Base-by-base conservation (phyloP, 306 rosid species). In the Fragaria nilgerrensis region DNA sequence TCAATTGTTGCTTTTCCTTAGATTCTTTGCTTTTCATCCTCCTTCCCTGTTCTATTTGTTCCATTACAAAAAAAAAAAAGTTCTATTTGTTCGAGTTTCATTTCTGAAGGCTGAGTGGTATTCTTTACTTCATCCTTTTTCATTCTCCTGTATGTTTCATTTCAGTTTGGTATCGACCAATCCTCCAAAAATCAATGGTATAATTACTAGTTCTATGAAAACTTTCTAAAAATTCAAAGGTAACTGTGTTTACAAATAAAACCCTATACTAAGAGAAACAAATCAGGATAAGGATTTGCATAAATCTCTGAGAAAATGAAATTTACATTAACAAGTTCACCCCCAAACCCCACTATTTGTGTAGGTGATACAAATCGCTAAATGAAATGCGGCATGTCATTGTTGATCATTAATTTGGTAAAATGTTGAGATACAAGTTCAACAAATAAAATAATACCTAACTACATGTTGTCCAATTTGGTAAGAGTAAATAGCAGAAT, bases 361-460 rank as follows among this genome's bases (percentile, higher is more conserved):
- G 78, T 19, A 12, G 71, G 47, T 39, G 74, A 77, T 68, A 69
- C 75, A 75, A 70, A 65, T 22, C 29, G 13, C 29, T 50, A 3
- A 27, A 55, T 25, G 68, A 67, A 43, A 43, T 9, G 9, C 11
- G 7, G 58, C 25, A 37, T 25, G 72, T 72, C 66, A 66, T 67
- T 77, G 75, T 49, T 87, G 68, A 70, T 63, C 37, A 55, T 77
- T 56, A 10, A 56, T 56, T 56, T 52, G 56, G 63, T 56, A 76
- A 56, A 58, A 48, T 20, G 55, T 74, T 77, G 78, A 83, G 86
- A 80, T 85, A 81, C 90, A 81, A 77, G 78, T 75, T n/a, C 75
- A 84, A 78, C 56, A 77, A 85, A 88, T 82, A 25, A 89, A 86
- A 81, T 85, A 89, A 91, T 85, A 69, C 75, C 85, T 79, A 79